Percentiles rank a stretch among this genome's conserved stretches.
Conservation (phyloP, 106 monocot species). For the Dendrobium chrysotoxum region DNA sequence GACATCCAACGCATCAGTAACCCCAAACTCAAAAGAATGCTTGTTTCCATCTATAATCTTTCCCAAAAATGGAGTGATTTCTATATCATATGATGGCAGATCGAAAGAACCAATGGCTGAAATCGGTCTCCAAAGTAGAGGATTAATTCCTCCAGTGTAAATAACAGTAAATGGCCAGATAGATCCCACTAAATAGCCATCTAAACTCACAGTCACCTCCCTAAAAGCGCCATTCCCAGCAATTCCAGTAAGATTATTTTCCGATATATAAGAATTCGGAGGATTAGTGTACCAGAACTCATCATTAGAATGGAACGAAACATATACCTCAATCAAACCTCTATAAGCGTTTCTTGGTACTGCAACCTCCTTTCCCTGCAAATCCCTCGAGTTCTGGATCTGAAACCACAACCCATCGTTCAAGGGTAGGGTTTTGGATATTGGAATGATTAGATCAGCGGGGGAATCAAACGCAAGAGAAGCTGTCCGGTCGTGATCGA, state of each 20-base stretch:
- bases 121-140: slow-evolving; percentile 85
- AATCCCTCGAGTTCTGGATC: slow-evolving; percentile 43
- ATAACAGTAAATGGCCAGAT: slow-evolving; percentile 89
- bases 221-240: slow-evolving; percentile 68
- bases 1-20: slow-evolving; percentile 48
- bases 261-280: slow-evolving; percentile 43
- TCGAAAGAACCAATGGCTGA: slow-evolving; percentile 77
- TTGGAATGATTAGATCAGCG: slow-evolving; percentile 69
- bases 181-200: slow-evolving; percentile 49
- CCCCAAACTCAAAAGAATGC: slow-evolving; percentile 61
- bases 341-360: slow-evolving; percentile 67
- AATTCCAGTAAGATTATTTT: slow-evolving; percentile 38
- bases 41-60: slow-evolving; percentile 58
- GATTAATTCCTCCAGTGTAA: slow-evolving; percentile 77
- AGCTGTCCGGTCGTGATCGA: not conserved
- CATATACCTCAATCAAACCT: slow-evolving; percentile 65
- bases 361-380: slow-evolving; percentile 32
- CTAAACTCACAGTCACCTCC: slow-evolving; percentile 47
- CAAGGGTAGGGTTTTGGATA: slow-evolving; percentile 55
- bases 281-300: slow-evolving; percentile 85
- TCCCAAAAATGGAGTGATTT: slow-evolving; percentile 71
- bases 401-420: slow-evolving; percentile 70
- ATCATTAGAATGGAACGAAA: slow-evolving; percentile 62
- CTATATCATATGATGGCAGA: slow-evolving; percentile 73
- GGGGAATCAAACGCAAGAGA: slow-evolving; percentile 25